Conservation (phyloP, 208 protist genomes). For the Crithidia mellificae region DNA sequence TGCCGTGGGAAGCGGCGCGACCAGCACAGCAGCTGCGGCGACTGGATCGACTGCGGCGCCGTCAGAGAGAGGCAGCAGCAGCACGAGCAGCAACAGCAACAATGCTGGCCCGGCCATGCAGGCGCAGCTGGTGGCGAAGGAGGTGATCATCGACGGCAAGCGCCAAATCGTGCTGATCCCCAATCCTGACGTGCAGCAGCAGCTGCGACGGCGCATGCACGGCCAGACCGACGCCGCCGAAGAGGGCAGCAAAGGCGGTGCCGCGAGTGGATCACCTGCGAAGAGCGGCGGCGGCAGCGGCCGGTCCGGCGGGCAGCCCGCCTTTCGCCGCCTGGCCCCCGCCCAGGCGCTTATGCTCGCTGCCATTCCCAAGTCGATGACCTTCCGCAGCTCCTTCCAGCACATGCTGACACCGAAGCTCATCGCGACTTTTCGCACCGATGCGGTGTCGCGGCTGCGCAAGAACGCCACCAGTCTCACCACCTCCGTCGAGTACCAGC, state of each 20-base stretch:
- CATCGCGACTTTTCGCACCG: conserved; percentile 42
- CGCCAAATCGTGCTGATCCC: conserved; percentile 65
- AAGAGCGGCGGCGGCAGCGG: background rate
- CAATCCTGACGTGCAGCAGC: conserved; percentile 39
- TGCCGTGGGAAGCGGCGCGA: too few relatives aligned
- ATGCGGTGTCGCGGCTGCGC: conserved; percentile 29
- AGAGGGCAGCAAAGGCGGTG: background rate
- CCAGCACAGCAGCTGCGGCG: background rate
- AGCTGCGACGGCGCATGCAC: conserved; percentile 44
- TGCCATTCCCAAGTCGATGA: conserved; percentile 46
- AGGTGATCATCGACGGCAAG: conserved; percentile 61
- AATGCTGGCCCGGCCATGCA: conserved; percentile 10
- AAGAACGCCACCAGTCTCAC: conserved; percentile 32
- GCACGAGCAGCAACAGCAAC: conserved; percentile 11
- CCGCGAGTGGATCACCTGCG: background rate
- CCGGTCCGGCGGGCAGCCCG: background rate
- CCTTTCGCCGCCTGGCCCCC: conserved; percentile 12
- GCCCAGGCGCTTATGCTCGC: conserved; percentile 39
- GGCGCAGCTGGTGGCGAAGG: conserved; percentile 44
- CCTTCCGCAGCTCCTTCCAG: conserved; percentile 57
- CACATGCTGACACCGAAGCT: conserved; percentile 52
- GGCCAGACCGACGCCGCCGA: background rate
- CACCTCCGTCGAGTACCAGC: conserved; percentile 36
- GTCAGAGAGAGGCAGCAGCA: background rate
- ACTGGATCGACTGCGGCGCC: too few relatives aligned